Evolutionary conservation across 2,329 filamentous ascomycete species (phyloP).

Genomic region (Penicillium sp.): DNA sequence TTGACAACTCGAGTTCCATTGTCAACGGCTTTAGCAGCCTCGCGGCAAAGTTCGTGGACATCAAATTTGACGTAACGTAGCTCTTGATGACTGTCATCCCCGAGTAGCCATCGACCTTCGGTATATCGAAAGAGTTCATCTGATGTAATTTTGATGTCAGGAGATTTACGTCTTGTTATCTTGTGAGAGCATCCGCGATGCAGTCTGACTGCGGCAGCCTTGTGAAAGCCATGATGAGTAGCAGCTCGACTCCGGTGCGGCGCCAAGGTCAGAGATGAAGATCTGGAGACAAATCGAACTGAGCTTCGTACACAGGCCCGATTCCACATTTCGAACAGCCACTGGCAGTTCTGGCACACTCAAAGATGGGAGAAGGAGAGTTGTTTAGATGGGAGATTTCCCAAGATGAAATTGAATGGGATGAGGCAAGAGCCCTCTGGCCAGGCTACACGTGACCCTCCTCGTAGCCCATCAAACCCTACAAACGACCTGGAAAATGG

Average conservation of each 20-base stretch:
- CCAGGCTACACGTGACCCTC: too few relatives aligned
- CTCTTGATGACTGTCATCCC: slow-evolving; percentile 24
- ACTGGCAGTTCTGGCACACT: not conserved
- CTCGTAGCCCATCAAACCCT: too few relatives aligned
- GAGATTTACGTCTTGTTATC: not conserved
- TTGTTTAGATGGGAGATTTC: too few relatives aligned
- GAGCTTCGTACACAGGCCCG: not conserved
- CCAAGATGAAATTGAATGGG: too few relatives aligned
- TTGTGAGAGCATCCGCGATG: not conserved
- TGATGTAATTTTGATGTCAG: not conserved
- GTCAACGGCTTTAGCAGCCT: slow-evolving; percentile 22
- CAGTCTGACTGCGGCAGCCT: not conserved
- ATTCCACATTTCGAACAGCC: not conserved
- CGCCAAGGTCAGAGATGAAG: not conserved
- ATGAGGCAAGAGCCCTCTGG: too few relatives aligned
- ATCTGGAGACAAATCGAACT: not conserved
- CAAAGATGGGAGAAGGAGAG: not conserved
- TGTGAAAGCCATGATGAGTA: not conserved
- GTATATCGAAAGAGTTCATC: slow-evolving; percentile 32
- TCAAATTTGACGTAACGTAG: slow-evolving; percentile 33
- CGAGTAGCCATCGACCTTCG: slow-evolving; percentile 32
- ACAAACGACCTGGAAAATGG: too few relatives aligned
- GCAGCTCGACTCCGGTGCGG: not conserved
- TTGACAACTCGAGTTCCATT: slow-evolving; percentile 22
- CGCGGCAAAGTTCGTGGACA: slow-evolving; percentile 32